Base-by-base conservation (phyloP, 345 rosid species). In the Melaleuca alternifolia region DNA sequence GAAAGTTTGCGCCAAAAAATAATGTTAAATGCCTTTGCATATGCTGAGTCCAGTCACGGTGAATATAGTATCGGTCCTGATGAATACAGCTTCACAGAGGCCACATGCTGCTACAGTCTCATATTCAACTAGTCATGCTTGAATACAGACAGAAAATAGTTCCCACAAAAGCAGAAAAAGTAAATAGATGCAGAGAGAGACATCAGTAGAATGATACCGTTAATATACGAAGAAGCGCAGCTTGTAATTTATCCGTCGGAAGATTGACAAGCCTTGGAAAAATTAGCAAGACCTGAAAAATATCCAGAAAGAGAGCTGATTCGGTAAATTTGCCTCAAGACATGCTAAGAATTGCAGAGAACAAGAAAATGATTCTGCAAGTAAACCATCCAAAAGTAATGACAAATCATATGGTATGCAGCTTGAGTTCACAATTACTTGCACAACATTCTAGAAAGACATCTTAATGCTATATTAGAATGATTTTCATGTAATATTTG, bases 231-330 rank as follows among this genome's bases (percentile, higher is more conserved):
- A 92, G 86, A 89, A 97, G 96, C 84, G 94, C 98, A 86, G 89
- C 91, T 91, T 95, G 99, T 90, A 96, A 96, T 89, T 93, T 96
- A 52, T 94, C 99, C 84, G 85, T 90, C 51, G 94, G 92, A 92
- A 97, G 99, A 93, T 92, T 97, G 85, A 97, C 94, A 87, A 97
- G 86, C 88, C 89, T 93, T 30, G 98, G 97, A 75, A 96, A 96
- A 23, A 91, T 85, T 84, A 83, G 89, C 91, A 96, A 85, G 89
- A 96, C 93, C 99, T 85, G 53, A 30, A 83, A 51, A 86, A 44
- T 28, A 44, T 81, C 46, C 76, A 53, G 75, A 83, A 46, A 84
- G 81, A 16, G 26, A 71, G 81, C 81, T 33, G 48, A 37, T 48
- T 71, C 13, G 0, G 12, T 28, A 57, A 50, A 41, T 9, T 41